Percentiles rank a stretch among this genome's conserved stretches.
These are phyloP conservation scores for Bertia moriformis DNA, from an alignment of 2,329 filamentous ascomycete genomes.

Conservation along the genomic window DNA sequence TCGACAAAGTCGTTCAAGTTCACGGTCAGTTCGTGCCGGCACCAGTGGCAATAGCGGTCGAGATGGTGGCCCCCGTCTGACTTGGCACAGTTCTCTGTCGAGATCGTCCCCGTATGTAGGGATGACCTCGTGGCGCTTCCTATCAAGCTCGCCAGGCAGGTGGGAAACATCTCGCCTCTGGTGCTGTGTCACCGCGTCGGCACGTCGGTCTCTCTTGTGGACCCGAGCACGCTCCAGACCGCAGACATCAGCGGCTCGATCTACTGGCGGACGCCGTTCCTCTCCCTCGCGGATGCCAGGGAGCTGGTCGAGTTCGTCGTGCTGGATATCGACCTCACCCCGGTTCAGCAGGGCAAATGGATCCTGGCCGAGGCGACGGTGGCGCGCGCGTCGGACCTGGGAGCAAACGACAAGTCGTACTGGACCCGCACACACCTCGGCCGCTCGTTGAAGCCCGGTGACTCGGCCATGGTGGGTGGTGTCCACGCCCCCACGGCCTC, in stretches of 20 bases:
- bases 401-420: slow-evolving; percentile 73
- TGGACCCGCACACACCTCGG: slow-evolving; percentile 85
- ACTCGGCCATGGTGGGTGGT: slow-evolving; percentile 83
- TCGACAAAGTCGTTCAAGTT: slow-evolving; percentile 89
- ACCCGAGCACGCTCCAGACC: slow-evolving; percentile 81
- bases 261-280: slow-evolving; percentile 87
- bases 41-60: no score
- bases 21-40: no score
- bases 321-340: slow-evolving; percentile 78
- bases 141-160: slow-evolving; percentile 70
- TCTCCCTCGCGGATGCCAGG: slow-evolving; percentile 66
- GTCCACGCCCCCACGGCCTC: no score
- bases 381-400: slow-evolving; percentile 73
- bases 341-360: slow-evolving; percentile 65
- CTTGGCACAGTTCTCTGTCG: slow-evolving; percentile 77
- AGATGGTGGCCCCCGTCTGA: no score
- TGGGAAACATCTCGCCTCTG: slow-evolving; percentile 79
- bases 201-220: slow-evolving; percentile 76
- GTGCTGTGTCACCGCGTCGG: slow-evolving; percentile 78
- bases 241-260: slow-evolving; percentile 68
- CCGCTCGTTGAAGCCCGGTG: slow-evolving; percentile 68
- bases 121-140: slow-evolving; percentile 92
- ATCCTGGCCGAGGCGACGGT: slow-evolving; percentile 77
- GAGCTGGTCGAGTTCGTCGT: slow-evolving; percentile 86
- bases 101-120: slow-evolving; percentile 89